Base-by-base conservation (phyloP, 2,329 filamentous ascomycete genomes). In the Colletotrichum aenigma region DNA sequence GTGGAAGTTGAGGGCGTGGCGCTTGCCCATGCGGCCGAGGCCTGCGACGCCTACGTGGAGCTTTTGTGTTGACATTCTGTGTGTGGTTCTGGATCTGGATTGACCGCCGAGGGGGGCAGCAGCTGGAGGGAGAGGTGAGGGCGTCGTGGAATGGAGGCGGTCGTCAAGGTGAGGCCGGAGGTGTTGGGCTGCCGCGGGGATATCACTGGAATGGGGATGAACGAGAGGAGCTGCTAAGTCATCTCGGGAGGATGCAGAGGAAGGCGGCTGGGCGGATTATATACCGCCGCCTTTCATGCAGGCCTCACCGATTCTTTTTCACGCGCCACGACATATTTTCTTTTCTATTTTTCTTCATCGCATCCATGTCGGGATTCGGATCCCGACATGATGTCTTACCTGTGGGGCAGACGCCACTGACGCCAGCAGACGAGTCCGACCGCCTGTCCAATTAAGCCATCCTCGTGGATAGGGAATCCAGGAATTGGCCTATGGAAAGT, bases 1-100 rank as follows among this genome's bases (percentile, higher is more conserved):
- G 65, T 89, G 81, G 73, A 89, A 86, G 77, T 88, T 88, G 62
- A 87, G 80, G 68, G 87, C 88, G 81, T 90, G 88, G n/a, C 88
- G 85, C 74, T 87, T 85, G 64, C 88, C 88, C 87, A 90, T 90
- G 77, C 88, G 87, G 36, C 88, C 88, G 65, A 90, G 87, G 62
- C 88, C 88, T 52, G 86, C 87, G 66, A 87, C 86, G 69, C 83
- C 88, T 77, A 89, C 81, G 77, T 86, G 83, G 71, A 88, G 81
- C 77, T 82, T 84, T 64, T 74, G 70, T 26, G 81, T 77, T 26
- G 71, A 24, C 80, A 81, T 78, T 62, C 3, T 34, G 1, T 15
- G 8, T 34, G 16, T 48, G 32, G 1, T 6, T 28, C 18, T 30
- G 18, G 8, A 34, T 66, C n/a, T 34, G 24, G 2, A 6, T 9